Evolutionary conservation across 495 filamentous ascomycete species (phyloP), one percentile per base, ranked within the genome.

Genomic region (Xylaria nigripes): DNA sequence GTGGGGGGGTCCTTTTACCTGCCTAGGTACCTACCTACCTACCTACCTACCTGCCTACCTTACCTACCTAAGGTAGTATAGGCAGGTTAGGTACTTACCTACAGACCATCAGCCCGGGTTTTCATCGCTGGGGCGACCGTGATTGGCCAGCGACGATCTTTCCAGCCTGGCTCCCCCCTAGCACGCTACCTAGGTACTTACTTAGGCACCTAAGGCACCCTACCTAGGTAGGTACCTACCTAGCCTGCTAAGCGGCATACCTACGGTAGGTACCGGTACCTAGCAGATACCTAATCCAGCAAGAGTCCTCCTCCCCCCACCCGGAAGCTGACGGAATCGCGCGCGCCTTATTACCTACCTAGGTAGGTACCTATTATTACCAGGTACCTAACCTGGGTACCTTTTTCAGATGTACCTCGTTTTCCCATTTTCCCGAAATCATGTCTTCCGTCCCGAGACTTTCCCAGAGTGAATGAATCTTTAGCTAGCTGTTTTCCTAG

Each of bases 321-420:
- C 54, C 54, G 48, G 38, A 45, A 51, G 48, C 60, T 66, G 63
- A 66, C 63, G 63, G 58, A 66, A 66, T 61, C 53, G 54, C 44
- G 18, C 59, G 58, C 60, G 61, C 53, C 60, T 60, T 62, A 58
- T 36, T 36, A 12, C 32, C 32, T 36, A 2, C 5, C 27, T 30
- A n/a, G n/a, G n/a, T n/a, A n/a, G n/a, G n/a, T n/a, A n/a, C n/a
- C n/a, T n/a, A n/a, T 60, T 62, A 58, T 36, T 36, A 12, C 32
- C 32, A n/a, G n/a, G n/a, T 36, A 2, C 5, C 27, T 30, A 4
- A 10, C 27, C 27, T 10, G 27, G 32, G 32, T 36, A 36, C 32
- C 32, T 36, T 2, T 36, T 36, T 36, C 32, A 5, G 6, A 36
- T 12, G 32, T 36, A 36, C 32, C 32, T 36, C 32, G 6, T 15